Conservation (phyloP, 1,139 yeast genomes). For the Hansenula lynferdii region DNA sequence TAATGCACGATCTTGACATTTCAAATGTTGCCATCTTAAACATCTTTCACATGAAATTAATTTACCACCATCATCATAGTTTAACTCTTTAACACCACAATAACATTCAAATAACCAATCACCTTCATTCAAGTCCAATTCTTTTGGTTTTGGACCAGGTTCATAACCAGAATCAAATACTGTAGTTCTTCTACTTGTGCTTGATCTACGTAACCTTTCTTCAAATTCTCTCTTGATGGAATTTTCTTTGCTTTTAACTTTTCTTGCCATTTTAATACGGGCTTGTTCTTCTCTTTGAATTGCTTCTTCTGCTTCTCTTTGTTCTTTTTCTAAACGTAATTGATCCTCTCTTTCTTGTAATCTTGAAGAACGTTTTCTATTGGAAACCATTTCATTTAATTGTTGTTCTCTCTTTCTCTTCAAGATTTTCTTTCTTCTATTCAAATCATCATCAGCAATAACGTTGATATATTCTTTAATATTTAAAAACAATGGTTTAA, state of each 20-base stretch:
- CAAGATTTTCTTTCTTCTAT: constrained; percentile 37
- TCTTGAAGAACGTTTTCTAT: constrained; percentile 45
- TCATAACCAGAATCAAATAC: constrained; percentile 3
- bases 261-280: constrained; percentile 17
- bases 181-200: constrained; percentile 15
- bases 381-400: constrained; percentile 41
- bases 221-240: constrained; percentile 18
- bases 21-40: constrained; percentile 37
- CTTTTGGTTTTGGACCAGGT: constrained; percentile 4
- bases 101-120: constrained; percentile 37
- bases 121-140: constrained; percentile 18
- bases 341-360: constrained; percentile 45
- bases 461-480: constrained; percentile 18
- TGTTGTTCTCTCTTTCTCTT: constrained; percentile 44
- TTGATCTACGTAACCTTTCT: constrained; percentile 16
- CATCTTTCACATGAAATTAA: constrained; percentile 34
- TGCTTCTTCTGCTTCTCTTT: constrained; percentile 21
- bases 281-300: constrained; percentile 17
- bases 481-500: constrained; percentile 18
- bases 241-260: constrained; percentile 19
- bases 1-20: constrained; percentile 26
- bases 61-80: constrained; percentile 34
- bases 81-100: constrained; percentile 34
- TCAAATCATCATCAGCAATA: constrained; percentile 28
- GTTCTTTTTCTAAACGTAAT: constrained; percentile 28